These are phyloP conservation scores for Solidago caesia DNA, from an alignment of 129 eudicot genomes.

Conservation along the genomic window DNA sequence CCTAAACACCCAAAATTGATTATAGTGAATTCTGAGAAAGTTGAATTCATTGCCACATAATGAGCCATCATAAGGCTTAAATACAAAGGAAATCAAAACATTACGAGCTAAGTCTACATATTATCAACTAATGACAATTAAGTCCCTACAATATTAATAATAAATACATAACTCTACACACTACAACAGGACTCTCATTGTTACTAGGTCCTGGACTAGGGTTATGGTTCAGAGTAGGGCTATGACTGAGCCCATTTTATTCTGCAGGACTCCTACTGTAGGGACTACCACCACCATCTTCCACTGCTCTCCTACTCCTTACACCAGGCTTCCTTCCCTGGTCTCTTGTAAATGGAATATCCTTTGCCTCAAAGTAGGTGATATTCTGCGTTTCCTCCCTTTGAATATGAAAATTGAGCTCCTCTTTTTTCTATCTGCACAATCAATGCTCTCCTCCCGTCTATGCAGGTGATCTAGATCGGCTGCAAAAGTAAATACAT, in stretches of 20 bases:
- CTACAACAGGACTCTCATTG: too few species aligned
- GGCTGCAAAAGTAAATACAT: constrained; percentile 29
- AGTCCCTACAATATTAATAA: too few species aligned
- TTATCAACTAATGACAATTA: too few species aligned
- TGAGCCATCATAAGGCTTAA: too few species aligned
- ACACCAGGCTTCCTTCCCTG: constrained; percentile 9
- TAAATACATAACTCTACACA: too few species aligned
- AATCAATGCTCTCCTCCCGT: constrained; percentile 48
- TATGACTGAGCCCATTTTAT: constrained; percentile 48
- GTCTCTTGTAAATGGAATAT: constrained; percentile 41
- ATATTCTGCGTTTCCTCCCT: constrained; percentile 40
- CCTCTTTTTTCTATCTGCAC: constrained; percentile 57
- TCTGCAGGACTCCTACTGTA: constrained; percentile 29
- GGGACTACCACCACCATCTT: constrained; percentile 27
- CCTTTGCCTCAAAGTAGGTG: constrained; percentile 17
- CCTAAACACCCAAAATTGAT: too few species aligned
- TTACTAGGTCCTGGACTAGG: too few species aligned
- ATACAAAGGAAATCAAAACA: too few species aligned
- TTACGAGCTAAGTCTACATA: too few species aligned
- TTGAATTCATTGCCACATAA: too few species aligned
- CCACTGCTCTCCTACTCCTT: constrained; percentile 27
- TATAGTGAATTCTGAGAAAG: too few species aligned
- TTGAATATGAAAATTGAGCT: constrained; percentile 29
- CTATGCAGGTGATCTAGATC: constrained; percentile 60
- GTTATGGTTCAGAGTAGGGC: neutral